phyloP scores from a whole-genome alignment of 768 basidiomycete species.

The Auricularia cornea region DNA sequence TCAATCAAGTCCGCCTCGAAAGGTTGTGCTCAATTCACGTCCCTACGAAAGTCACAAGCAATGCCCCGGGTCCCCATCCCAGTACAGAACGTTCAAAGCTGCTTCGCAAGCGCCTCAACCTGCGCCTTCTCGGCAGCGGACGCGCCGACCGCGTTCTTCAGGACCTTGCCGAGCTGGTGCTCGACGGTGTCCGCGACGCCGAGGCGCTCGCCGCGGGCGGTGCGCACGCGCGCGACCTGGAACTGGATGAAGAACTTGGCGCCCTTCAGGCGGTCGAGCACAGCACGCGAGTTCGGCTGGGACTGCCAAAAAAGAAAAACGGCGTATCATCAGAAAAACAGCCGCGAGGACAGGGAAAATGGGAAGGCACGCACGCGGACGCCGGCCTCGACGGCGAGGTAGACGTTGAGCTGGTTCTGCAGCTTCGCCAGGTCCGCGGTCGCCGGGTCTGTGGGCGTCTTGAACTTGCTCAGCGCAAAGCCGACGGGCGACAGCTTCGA shows the following conservation, averaged over 20 bases:
- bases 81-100: too few relatives aligned
- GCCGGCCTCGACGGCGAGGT: slow-evolving; percentile 14
- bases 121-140: slow-evolving; percentile 1
- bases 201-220: slow-evolving; percentile 7
- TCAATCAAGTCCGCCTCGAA: too few relatives aligned
- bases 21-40: too few relatives aligned
- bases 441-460: slow-evolving; percentile 5
- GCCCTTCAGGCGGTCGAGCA: slow-evolving; percentile 11
- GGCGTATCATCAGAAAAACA: neutral
- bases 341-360: too few relatives aligned
- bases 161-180: slow-evolving; percentile 12
- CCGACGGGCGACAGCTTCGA: slow-evolving; percentile 6
- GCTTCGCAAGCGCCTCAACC: slow-evolving; percentile 1
- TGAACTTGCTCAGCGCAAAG: slow-evolving; percentile 7
- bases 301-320: neutral
- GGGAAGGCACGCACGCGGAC: slow-evolving; percentile 6
- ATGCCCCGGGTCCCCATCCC: neutral
- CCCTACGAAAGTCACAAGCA: too few relatives aligned
- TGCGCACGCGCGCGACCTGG: slow-evolving; percentile 12
- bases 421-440: slow-evolving; percentile 6
- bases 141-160: slow-evolving; percentile 5
- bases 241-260: slow-evolving; percentile 16
- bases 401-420: slow-evolving; percentile 13
- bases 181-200: slow-evolving; percentile 12
- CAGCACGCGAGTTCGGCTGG: neutral